Evolutionary conservation across 352 stramenopile genomes (phyloP), one percentile per base, ranked within the genome.

Genomic region (Globisporangium splendens): DNA sequence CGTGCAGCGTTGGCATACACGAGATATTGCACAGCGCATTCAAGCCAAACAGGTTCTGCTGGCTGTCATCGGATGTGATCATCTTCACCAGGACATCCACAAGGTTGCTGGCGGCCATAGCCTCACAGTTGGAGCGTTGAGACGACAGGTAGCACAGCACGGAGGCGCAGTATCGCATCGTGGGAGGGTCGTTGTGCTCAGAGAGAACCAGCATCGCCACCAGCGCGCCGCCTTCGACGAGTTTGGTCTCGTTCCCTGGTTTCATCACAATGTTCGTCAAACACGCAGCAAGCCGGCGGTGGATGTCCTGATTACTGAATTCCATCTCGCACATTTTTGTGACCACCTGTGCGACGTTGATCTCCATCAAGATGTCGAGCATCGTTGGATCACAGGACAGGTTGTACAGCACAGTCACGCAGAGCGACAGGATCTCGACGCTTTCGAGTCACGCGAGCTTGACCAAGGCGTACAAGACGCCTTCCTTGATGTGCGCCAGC

Each of bases 321-420:
- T 91, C 83, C 55, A 89, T 89, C 49, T 94, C 85, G 48, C 83
- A 93, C 58, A 94, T 78, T 51, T 95, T 91, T 31, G 86, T 83
- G 58, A 95, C 82, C 46, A 97, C 79, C 56, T 95, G 78, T 8
- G 79, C 73, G 17, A 96, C 75, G 63, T 91, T 88, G 60, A 92
- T 82, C 54, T 94, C 84, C 80, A 94, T 91, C 20, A 94, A 69
- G 13, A 70, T 79, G 48, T 91, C 77, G 18, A 88, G 73, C 61
- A 94, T 83, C 24, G 59, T 50, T 17, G 78, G 73, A 38, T 92
- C 82, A 47, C 82, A 90, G 31, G 80, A 90, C 33, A 96, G 63
- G 55, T 96, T 96, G 72, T 95, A 95, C 12, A 96, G 70, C 7
- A 82, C 83, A 8, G 79, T 72, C 18, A 93, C 82, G 31, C 85